A percentile compares a stretch with the other conserved stretches of the same genome.
Evolutionary conservation across 208 protist genomes (phyloP).

Genomic region (Leishmania arabica): DNA sequence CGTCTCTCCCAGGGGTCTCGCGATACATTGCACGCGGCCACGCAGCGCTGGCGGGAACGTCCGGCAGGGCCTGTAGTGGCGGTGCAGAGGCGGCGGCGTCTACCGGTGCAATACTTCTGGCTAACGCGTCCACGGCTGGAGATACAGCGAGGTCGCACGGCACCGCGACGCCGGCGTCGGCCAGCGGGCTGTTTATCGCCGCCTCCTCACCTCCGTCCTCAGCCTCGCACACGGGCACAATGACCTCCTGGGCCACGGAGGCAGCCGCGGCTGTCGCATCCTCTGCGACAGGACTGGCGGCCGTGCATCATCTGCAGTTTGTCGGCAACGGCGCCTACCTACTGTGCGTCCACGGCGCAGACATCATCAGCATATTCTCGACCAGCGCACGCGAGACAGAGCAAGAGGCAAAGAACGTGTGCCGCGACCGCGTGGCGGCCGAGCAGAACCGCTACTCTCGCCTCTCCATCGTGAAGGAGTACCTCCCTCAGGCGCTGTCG

Average conservation of each 20-base stretch:
- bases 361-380: slow-evolving; percentile 38
- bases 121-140: not conserved
- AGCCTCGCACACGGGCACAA: not conserved
- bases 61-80: not conserved
- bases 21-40: slow-evolving; percentile 10
- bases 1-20: slow-evolving; percentile 21
- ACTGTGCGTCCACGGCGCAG: slow-evolving; percentile 31
- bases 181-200: not conserved
- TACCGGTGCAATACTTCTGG: slow-evolving; percentile 3
- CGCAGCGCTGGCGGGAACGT: not conserved
- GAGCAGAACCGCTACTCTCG: slow-evolving; percentile 38
- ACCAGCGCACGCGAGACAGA: slow-evolving; percentile 24
- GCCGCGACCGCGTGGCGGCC: slow-evolving; percentile 28
- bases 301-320: slow-evolving; percentile 45
- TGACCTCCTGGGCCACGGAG: slow-evolving; percentile 22
- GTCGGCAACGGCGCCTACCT: slow-evolving; percentile 35
- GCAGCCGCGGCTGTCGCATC: slow-evolving; percentile 11
- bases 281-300: not conserved
- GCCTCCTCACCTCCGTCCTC: not conserved
- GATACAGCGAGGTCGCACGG: not conserved
- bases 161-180: not conserved
- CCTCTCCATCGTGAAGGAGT: slow-evolving; percentile 24
- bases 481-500: slow-evolving; percentile 20
- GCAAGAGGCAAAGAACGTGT: slow-evolving; percentile 30
- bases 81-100: not conserved